A percentile compares a stretch with the other conserved stretches of the same genome.
Evolutionary conservation across 495 filamentous ascomycete genomes (phyloP).

Genomic region (Lasiosphaeris hirsuta): DNA sequence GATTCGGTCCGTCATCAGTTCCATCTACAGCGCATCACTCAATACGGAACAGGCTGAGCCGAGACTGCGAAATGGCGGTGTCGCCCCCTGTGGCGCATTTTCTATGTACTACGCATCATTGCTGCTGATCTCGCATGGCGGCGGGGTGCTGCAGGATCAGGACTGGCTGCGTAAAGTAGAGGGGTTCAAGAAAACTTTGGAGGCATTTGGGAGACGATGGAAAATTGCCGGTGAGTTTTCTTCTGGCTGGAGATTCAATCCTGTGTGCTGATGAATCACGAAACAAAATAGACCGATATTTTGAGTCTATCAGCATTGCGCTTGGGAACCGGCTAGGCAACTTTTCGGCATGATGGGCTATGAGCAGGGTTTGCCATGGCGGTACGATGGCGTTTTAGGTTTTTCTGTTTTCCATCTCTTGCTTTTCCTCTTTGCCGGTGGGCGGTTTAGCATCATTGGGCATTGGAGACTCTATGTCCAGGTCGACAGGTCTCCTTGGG

Average conservation of each 20-base stretch:
- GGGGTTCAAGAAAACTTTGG: conserved; percentile 13
- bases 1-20: conserved; percentile 19
- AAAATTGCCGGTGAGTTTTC: conserved; percentile 26
- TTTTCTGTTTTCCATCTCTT: not conserved
- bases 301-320: conserved; percentile 10
- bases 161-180: conserved; percentile 24
- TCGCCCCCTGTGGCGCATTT: conserved; percentile 25
- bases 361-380: not conserved
- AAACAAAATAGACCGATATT: conserved; percentile 6
- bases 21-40: conserved; percentile 17
- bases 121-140: conserved; percentile 27
- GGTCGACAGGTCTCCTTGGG: no score
- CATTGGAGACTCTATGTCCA: no score
- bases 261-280: not conserved
- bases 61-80: conserved; percentile 6
- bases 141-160: conserved; percentile 14
- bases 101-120: conserved; percentile 23
- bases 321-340: conserved; percentile 4
- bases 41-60: conserved; percentile 4
- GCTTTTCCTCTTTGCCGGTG: not conserved
- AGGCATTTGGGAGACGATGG: conserved; percentile 21
- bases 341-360: no score
- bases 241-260: not conserved
- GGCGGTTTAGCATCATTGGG: no score
- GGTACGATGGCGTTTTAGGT: not conserved